phyloP scores from a whole-genome alignment of 148 eudicot species.

The Fagopyrum homotropicum region DNA sequence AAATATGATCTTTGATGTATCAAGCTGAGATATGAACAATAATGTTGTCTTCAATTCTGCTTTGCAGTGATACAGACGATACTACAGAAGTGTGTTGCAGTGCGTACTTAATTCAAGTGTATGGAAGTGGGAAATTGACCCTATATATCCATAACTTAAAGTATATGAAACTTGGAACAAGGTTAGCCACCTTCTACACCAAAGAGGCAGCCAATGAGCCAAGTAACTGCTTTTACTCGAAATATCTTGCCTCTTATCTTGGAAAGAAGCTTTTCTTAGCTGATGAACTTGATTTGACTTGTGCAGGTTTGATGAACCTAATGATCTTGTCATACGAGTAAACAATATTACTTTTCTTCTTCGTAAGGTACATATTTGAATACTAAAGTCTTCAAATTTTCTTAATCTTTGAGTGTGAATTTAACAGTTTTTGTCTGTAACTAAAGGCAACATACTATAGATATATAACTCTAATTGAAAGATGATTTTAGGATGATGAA shows the following conservation, averaged over 20 bases:
- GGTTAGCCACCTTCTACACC: conserved; percentile 52
- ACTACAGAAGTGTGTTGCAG: not conserved
- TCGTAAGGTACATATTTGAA: conserved; percentile 38
- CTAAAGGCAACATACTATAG: too few species aligned
- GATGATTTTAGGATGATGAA: too few species aligned
- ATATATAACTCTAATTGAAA: too few species aligned
- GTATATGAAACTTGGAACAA: conserved; percentile 57
- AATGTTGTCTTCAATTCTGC: not conserved
- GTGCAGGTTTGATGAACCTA: conserved; percentile 43
- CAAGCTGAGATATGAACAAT: not conserved
- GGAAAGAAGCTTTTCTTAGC: not conserved
- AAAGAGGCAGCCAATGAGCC: conserved; percentile 34
- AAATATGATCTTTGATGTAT: not conserved
- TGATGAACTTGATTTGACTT: not conserved
- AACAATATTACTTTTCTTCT: conserved; percentile 39
- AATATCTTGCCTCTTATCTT: not conserved
- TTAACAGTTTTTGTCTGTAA: too few species aligned
- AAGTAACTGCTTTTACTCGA: conserved; percentile 24
- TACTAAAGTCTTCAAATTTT: not conserved
- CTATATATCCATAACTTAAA: conserved; percentile 31
- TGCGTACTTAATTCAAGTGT: not conserved
- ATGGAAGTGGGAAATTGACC: not conserved
- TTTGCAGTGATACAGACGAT: not conserved
- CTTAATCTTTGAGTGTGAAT: not conserved
- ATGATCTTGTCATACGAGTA: conserved; percentile 37